Base-by-base conservation (phyloP, 257 asterid species). In the Mitragyna speciosa region DNA sequence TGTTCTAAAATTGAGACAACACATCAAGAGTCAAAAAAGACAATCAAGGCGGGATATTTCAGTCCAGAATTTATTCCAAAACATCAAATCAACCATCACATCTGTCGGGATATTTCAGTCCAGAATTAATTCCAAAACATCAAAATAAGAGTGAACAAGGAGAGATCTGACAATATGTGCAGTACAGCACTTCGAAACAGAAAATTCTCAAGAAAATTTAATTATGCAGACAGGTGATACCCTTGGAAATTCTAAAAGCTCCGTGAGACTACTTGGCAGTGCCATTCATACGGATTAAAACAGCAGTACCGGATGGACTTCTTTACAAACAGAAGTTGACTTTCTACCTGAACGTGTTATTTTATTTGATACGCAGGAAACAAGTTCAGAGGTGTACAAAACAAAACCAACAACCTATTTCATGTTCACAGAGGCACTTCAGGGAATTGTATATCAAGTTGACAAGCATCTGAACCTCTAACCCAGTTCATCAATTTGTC, bases 361-460 rank as follows among this genome's bases (percentile, higher is more conserved):
- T 56, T 26, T 16, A 70, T 70, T 43, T 49, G 51, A 69, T 10
- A 69, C n/a, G 15, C 12, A 70, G 11, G 41, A 72, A 72, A 12
- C 61, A 43, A 30, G 39, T 26, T 5, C 24, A 72, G 41, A 24
- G 28, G 68, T 63, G 36, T 12, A n/a, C 41, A 64, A 26, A 4
- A 64, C 69, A 28, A 48, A 1, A 47, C 39, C 76, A 24, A 47
- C 39, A 43, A 19, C 43, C 76, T 48, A 7, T 48, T 30, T 19
- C 11, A 30, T 49, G 45, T 20, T 24, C 24, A 73, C 36, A 54
- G 41, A 10, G 24, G 15, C 22, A 22, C 19, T 70, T 74, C 52
- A 19, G 78, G 70, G 33, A 75, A 20, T 63, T 52, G 56, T 41
- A 75, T 36, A 59, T 56, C 56, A 75, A 75, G 54, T 58, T 75